Evolutionary conservation across 331 rosid genomes (phyloP).

Genomic region (Quercus phellos): DNA sequence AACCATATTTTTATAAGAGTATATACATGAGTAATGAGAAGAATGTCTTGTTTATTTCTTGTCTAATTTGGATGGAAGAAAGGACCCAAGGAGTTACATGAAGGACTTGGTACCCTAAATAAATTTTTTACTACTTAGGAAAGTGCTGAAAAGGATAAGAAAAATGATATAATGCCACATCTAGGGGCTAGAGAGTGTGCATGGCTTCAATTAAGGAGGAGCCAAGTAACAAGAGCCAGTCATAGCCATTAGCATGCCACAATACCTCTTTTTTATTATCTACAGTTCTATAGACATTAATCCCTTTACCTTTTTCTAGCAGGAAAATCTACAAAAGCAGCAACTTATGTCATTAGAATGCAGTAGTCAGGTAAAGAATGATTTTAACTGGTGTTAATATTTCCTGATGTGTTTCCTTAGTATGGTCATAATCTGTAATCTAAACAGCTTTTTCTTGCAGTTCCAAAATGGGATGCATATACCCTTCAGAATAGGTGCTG

Average conservation of each 20-base stretch:
- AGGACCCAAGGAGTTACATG: neutral
- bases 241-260: neutral
- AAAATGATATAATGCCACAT: neutral
- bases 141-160: neutral
- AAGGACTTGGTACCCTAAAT: neutral
- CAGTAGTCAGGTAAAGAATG: slow-evolving; percentile 60
- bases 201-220: neutral
- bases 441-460: slow-evolving; percentile 30
- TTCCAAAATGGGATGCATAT: slow-evolving; percentile 56
- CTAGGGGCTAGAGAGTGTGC: neutral
- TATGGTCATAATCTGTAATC: slow-evolving; percentile 2
- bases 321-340: slow-evolving; percentile 71
- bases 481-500: slow-evolving; percentile 54
- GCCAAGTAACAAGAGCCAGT: neutral
- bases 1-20: neutral
- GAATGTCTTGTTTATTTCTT: neutral
- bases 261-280: neutral
- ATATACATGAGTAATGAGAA: neutral
- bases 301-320: slow-evolving; percentile 23
- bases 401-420: neutral
- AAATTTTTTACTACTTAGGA: too few species aligned
- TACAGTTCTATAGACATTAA: neutral
- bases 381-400: neutral
- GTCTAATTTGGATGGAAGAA: neutral
- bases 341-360: slow-evolving; percentile 67